A percentile compares a stretch with the other conserved stretches of the same genome.
Conservation (phyloP, 768 basidiomycete genomes). For the Tricholoma hemisulphureum region DNA sequence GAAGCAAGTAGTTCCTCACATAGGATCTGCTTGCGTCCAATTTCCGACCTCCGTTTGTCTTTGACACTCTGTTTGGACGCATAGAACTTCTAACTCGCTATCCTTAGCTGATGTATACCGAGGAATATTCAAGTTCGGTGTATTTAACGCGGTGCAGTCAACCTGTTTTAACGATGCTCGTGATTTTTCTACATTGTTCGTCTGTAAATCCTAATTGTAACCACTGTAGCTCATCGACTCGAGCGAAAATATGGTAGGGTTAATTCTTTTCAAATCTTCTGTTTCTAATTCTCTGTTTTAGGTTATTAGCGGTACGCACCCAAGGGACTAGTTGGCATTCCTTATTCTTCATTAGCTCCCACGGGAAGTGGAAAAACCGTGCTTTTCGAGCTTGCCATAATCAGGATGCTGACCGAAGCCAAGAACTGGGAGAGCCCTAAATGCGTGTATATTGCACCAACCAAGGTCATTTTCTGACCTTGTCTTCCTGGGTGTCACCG, state of each 20-base stretch:
- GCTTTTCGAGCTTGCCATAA: slow-evolving; percentile 87
- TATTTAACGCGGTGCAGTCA: slow-evolving; percentile 92
- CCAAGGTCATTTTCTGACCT: slow-evolving; percentile 54
- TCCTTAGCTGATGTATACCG: slow-evolving; percentile 78
- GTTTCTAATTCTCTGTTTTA: slow-evolving; percentile 26
- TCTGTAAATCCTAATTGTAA: background rate
- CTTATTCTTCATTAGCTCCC: slow-evolving; percentile 58
- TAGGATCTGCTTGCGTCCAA: slow-evolving; percentile 58
- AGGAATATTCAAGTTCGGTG: slow-evolving; percentile 79
- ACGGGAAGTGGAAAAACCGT: slow-evolving; percentile 97
- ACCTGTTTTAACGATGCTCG: slow-evolving; percentile 74
- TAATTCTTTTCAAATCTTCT: background rate
- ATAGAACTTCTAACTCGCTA: slow-evolving; percentile 7
- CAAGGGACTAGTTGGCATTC: background rate
- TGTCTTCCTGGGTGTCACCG: background rate
- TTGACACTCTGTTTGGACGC: background rate
- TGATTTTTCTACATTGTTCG: slow-evolving; percentile 2
- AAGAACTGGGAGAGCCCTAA: slow-evolving; percentile 43
- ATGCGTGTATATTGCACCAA: slow-evolving; percentile 91
- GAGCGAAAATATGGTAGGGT: slow-evolving; percentile 61
- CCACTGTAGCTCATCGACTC: slow-evolving; percentile 51
- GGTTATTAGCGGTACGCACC: slow-evolving; percentile 66
- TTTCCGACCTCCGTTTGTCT: slow-evolving; percentile 68
- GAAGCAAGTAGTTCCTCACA: slow-evolving; percentile 14
- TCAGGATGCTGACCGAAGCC: slow-evolving; percentile 61